Base-by-base conservation (phyloP, 257 asterid species). In the Schizonepeta tenuifolia region DNA sequence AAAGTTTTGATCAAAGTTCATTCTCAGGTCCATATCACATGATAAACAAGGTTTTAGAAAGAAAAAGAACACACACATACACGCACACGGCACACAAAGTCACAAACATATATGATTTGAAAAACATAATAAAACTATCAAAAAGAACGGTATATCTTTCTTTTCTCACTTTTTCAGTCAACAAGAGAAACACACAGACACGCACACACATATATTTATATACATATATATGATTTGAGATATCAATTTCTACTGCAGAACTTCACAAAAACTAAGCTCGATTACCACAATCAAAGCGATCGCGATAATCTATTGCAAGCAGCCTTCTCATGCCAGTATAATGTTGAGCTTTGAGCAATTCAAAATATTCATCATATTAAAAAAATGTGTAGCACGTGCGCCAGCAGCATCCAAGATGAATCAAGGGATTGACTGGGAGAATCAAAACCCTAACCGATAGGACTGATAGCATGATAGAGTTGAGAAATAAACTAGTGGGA, bases 241-340 rank as follows among this genome's bases (percentile, higher is more conserved):
- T n/a, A 38, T 54, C 49, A 56, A 51, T 65, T 66, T 54, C 60
- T 58, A n/a, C 77, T 7, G 56, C 66, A 11, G 20, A 56, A 50
- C 41, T 66, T 46, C 6, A 60, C 56, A 17, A 36, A 72, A 61
- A 47, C 65, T 35, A 53, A 54, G 64, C 74, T 26, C 73, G 46
- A 41, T 65, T 20, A 12, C 33, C 24, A 28, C 51, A n/a, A 21
- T 7, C 0, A 17, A 47, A 46, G 49, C 3, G 7, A 59, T 24
- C 2, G 12, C 4, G 38, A 56, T 12, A 11, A 12, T 56, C 13
- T 12, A 24, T 26, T 11, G 62, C 62, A 55, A 55, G 17, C n/a
- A 22, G 17, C 4, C 9, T 9, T 53, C 7, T 9, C 20, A 56
- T 26, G 17, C 18, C 40, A 24, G 10, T 31, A 12, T 20, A 57